These are phyloP conservation scores for Sparassis latifolia DNA, from an alignment of 1,284 basidiomycete genomes.

Conservation along the genomic window DNA sequence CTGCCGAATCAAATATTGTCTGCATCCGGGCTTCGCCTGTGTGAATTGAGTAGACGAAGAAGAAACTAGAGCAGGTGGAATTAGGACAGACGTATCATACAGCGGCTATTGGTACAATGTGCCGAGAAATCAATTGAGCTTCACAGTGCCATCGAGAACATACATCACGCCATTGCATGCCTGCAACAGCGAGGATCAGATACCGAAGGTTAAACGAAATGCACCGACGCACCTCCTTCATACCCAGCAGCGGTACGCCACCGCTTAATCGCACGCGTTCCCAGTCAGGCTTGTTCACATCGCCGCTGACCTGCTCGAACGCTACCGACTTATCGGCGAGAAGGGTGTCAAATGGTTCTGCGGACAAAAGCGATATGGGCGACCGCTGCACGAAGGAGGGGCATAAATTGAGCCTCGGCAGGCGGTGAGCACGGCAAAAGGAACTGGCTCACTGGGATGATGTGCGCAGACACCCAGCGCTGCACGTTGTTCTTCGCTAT, in stretches of 20 bases:
- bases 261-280: slow-evolving; percentile 46
- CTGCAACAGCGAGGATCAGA: slow-evolving; percentile 28
- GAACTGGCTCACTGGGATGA: slow-evolving; percentile 52
- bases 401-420: no score
- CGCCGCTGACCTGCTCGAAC: slow-evolving; percentile 35
- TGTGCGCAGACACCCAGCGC: slow-evolving; percentile 67
- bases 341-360: slow-evolving; percentile 40
- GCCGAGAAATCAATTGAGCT: slow-evolving; percentile 23
- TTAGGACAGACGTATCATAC: neutral
- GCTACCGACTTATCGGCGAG: slow-evolving; percentile 47
- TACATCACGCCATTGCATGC: slow-evolving; percentile 66
- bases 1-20: neutral
- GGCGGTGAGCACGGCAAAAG: slow-evolving; percentile 4
- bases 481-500: slow-evolving; percentile 57
- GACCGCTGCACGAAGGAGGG: neutral
- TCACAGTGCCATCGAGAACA: slow-evolving; percentile 61
- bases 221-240: slow-evolving; percentile 44
- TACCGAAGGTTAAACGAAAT: slow-evolving; percentile 1
- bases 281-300: slow-evolving; percentile 45
- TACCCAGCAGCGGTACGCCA: slow-evolving; percentile 43
- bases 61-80: neutral
- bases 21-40: neutral
- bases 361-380: slow-evolving; percentile 31
- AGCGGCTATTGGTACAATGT: neutral
- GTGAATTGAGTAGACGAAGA: neutral